phyloP scores from a whole-genome alignment of 2,329 filamentous ascomycete genomes.

The Alternaria infectoria region DNA sequence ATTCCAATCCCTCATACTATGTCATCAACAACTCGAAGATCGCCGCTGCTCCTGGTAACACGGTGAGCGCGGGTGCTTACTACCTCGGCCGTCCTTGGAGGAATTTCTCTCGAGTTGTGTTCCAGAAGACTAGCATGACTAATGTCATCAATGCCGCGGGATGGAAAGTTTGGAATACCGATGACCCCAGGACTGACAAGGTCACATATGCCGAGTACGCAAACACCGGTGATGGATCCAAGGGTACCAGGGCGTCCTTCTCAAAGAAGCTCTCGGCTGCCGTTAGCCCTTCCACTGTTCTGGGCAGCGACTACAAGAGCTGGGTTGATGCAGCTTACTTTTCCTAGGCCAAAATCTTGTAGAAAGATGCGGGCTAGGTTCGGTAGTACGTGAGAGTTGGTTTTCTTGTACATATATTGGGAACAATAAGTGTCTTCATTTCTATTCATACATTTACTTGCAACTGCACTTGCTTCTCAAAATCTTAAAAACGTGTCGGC shows the following conservation, averaged over 20 bases:
- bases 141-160: constrained; percentile 65
- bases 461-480: neutral
- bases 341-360: constrained; percentile 13
- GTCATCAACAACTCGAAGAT: constrained; percentile 63
- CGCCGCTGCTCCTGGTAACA: constrained; percentile 49
- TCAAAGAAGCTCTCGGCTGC: constrained; percentile 49
- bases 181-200: constrained; percentile 57
- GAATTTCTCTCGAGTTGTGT: constrained; percentile 58
- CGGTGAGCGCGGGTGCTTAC: constrained; percentile 49
- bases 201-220: constrained; percentile 65
- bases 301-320: constrained; percentile 48
- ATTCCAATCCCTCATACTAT: constrained; percentile 54
- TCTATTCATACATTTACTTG: neutral
- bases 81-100: constrained; percentile 63
- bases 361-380: neutral
- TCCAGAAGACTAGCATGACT: constrained; percentile 60
- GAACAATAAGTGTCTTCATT: neutral
- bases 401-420: neutral
- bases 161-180: constrained; percentile 63
- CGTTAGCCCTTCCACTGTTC: constrained; percentile 53
- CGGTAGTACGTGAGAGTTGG: neutral
- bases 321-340: constrained; percentile 44
- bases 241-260: constrained; percentile 61
- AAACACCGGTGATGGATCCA: constrained; percentile 64
- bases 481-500: neutral